phyloP scores from a whole-genome alignment of 202 grass and related monocot genomes.

The Cymbopogon flexuosus region DNA sequence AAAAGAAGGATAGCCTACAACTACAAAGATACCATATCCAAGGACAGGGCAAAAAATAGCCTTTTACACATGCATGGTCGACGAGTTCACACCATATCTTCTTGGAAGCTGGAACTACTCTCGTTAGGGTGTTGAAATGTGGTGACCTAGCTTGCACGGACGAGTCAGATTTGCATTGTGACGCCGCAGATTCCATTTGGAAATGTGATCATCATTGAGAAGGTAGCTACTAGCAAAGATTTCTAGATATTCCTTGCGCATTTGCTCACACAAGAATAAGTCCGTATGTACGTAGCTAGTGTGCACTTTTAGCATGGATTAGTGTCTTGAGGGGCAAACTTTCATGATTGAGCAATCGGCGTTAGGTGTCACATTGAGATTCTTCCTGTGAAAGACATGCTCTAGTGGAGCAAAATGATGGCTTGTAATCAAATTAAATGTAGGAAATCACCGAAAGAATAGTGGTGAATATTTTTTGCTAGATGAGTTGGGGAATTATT shows the following conservation, averaged over 20 bases:
- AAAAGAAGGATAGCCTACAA: slow-evolving; percentile 14
- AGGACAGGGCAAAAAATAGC: neutral
- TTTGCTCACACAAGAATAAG: slow-evolving; percentile 39
- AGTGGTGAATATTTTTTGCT: neutral
- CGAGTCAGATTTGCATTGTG: slow-evolving; percentile 17
- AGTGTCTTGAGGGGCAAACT: slow-evolving; percentile 23
- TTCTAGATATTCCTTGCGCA: slow-evolving; percentile 34
- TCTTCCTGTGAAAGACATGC: slow-evolving; percentile 32
- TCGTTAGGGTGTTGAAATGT: neutral
- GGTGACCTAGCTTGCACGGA: slow-evolving; percentile 6
- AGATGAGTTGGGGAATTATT: neutral
- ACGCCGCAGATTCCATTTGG: neutral
- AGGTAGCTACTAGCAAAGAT: neutral
- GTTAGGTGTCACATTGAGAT: slow-evolving; percentile 44
- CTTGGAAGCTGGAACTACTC: neutral
- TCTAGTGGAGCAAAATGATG: slow-evolving; percentile 37
- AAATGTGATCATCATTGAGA: neutral
- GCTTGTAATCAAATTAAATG: slow-evolving; percentile 25
- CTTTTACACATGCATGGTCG: neutral
- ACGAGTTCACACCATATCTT: slow-evolving; percentile 20
- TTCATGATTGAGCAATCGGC: slow-evolving; percentile 46
- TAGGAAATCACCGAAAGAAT: slow-evolving; percentile 28
- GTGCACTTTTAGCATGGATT: slow-evolving; percentile 8
- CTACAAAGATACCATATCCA: slow-evolving; percentile 30
- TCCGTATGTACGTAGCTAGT: slow-evolving; percentile 2